Percentiles rank a stretch among this genome's conserved stretches.
Conservation (phyloP, 2,329 filamentous ascomycete species). For the Aureobasidium namibiae region DNA sequence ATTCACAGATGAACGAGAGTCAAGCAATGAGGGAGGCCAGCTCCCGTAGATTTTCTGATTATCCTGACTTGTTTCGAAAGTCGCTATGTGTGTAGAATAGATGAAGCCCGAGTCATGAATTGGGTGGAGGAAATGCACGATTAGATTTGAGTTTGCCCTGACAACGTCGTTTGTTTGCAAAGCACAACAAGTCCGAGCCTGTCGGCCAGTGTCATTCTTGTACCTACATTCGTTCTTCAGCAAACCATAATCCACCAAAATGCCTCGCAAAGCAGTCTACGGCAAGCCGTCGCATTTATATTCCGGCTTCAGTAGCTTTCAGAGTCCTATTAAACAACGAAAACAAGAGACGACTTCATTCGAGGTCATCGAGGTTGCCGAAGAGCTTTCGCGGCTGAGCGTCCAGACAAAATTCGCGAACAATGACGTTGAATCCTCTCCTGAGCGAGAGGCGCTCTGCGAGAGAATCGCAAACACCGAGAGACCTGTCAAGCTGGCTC, state of each 20-base stretch:
- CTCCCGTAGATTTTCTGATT: neutral
- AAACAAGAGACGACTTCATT: constrained; percentile 4
- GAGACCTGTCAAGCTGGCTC: neutral
- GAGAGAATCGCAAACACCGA: constrained; percentile 7
- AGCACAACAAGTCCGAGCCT: constrained; percentile 1
- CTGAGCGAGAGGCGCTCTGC: neutral
- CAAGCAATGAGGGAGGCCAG: neutral
- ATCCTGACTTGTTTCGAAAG: neutral
- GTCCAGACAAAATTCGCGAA: constrained; percentile 2
- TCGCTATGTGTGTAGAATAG: neutral
- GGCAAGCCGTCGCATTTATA: constrained; percentile 29
- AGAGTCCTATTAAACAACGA: constrained; percentile 19
- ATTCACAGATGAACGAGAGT: neutral
- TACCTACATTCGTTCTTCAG: neutral
- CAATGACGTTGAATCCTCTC: neutral
- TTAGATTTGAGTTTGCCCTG: constrained; percentile 1
- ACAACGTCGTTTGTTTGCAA: constrained; percentile 12
- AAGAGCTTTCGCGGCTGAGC: constrained; percentile 22
- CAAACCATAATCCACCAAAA: constrained; percentile 12
- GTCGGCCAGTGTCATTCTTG: neutral
- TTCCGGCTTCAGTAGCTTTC: constrained; percentile 19
- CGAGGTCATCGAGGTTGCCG: constrained; percentile 20
- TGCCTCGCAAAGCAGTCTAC: constrained; percentile 31
- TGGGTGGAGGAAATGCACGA: neutral
- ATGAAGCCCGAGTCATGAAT: constrained; percentile 9